Evolutionary conservation across 1,284 basidiomycete species (phyloP).

Genomic region (Salmacisia buchloeana): DNA sequence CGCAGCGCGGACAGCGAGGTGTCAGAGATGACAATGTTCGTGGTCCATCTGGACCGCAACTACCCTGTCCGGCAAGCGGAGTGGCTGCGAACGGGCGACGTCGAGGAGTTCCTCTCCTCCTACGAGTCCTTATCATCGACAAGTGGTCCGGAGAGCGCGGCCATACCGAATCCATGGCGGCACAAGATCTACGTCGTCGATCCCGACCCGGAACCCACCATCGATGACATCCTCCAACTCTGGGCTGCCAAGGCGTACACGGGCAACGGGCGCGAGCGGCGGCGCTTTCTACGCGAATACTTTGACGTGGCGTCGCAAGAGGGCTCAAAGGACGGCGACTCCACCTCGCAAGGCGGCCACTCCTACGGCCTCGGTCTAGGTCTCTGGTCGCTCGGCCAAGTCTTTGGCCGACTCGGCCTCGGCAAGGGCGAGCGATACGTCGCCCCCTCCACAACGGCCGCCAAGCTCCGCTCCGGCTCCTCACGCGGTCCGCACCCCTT

Average conservation of each 20-base stretch:
- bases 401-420: conserved; percentile 5
- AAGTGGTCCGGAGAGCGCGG: conserved; percentile 60
- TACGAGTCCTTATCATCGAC: conserved; percentile 43
- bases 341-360: background rate
- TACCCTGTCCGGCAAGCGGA: conserved; percentile 84
- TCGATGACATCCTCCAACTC: conserved; percentile 75
- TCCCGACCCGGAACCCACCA: conserved; percentile 92
- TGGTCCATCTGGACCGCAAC: conserved; percentile 64
- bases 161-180: conserved; percentile 63
- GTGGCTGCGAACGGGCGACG: conserved; percentile 89
- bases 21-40: conserved; percentile 13
- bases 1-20: background rate
- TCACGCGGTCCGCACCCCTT: background rate
- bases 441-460: background rate
- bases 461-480: background rate
- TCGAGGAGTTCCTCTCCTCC: conserved; percentile 83
- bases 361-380: background rate
- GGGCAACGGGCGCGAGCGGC: conserved; percentile 68
- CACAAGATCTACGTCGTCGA: conserved; percentile 85
- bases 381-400: background rate
- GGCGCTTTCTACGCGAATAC: conserved; percentile 78
- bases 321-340: background rate
- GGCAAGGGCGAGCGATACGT: conserved; percentile 1
- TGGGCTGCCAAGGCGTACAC: conserved; percentile 77
- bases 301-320: conserved; percentile 56